Base-by-base conservation (phyloP, 495 filamentous ascomycete genomes). In the Podospora fimiseda region DNA sequence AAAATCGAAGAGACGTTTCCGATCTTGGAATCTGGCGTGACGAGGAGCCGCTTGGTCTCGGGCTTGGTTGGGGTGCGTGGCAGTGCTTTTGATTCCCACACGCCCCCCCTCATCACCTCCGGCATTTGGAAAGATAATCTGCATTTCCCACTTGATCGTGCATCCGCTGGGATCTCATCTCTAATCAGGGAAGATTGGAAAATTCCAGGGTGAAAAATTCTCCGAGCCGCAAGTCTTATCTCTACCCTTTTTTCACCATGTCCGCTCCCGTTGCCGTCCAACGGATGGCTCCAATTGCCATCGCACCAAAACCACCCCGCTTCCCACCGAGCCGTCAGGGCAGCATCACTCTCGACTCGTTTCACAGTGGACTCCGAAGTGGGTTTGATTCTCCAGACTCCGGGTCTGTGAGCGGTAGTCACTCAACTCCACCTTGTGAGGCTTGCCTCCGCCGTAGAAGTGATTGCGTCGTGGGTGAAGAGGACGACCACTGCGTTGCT, bases 401-500 rank as follows among this genome's bases (percentile, higher is more conserved):
- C 16, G 67, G 72, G 43, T 78, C 74, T 20, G 59, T 70, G 48
- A 75, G 64, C 63, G 70, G 73, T 18, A 19, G 19, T 22, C 61
- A 60, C n/a, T 47, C 61, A 18, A 58, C 68, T 36, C 61, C 51
- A 22, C 70, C 76, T 38, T 81, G 78, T 63, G 77, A 75, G 60
- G 68, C 87, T 39, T 98, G 93, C 71, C 76, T 89, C 51, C 80
- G 82, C 69, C 77, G 90, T 64, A 90, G 91, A 69, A 89, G 84
- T 60, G 85, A 90, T 61, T 98, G 93, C 73, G 89, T 94, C 51
- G 87, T 95, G 71, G 87, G 90, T 64, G 81, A 83, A 41, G 83
- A 82, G 21, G 78, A 82, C 33, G 76, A 78, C 22, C 75, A 71
- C 60, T 86, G 83, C 65, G 72, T 83, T 51, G 72, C 82, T 30